phyloP scores from a whole-genome alignment of 2,329 filamentous ascomycete genomes.

The Cordyceps tenuipes region DNA sequence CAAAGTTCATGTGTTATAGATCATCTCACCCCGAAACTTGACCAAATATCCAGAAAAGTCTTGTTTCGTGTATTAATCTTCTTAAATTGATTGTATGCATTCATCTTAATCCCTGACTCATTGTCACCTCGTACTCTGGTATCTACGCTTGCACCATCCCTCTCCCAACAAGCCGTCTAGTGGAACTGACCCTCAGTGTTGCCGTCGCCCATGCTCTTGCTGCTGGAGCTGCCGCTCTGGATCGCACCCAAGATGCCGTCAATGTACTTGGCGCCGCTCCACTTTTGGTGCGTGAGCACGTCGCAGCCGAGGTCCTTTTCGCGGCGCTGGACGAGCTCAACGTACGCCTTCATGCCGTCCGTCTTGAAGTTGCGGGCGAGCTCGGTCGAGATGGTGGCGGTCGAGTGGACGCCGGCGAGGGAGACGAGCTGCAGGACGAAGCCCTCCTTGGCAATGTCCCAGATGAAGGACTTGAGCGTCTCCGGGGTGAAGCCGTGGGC shows the following conservation, averaged over 20 bases:
- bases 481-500: constrained; percentile 80
- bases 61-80: too few relatives aligned
- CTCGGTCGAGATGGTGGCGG: constrained; percentile 59
- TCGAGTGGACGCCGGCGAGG: constrained; percentile 58
- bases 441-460: constrained; percentile 88
- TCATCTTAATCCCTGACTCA: too few relatives aligned
- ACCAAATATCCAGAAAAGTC: too few relatives aligned
- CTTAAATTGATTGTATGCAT: too few relatives aligned
- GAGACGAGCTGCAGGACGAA: constrained; percentile 63
- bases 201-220: constrained; percentile 88
- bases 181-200: constrained; percentile 73
- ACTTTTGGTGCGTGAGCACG: constrained; percentile 91
- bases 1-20: too few relatives aligned
- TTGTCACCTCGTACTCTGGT: not conserved
- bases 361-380: constrained; percentile 75
- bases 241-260: constrained; percentile 86
- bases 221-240: constrained; percentile 82
- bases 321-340: constrained; percentile 79
- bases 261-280: constrained; percentile 62
- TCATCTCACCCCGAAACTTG: too few relatives aligned
- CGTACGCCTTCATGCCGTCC: constrained; percentile 94
- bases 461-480: constrained; percentile 83
- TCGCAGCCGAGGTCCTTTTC: constrained; percentile 90
- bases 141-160: not conserved
- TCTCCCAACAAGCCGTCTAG: constrained; percentile 13